Evolutionary conservation across 2,329 filamentous ascomycete species (phyloP).

Genomic region (Apiospora sp.): DNA sequence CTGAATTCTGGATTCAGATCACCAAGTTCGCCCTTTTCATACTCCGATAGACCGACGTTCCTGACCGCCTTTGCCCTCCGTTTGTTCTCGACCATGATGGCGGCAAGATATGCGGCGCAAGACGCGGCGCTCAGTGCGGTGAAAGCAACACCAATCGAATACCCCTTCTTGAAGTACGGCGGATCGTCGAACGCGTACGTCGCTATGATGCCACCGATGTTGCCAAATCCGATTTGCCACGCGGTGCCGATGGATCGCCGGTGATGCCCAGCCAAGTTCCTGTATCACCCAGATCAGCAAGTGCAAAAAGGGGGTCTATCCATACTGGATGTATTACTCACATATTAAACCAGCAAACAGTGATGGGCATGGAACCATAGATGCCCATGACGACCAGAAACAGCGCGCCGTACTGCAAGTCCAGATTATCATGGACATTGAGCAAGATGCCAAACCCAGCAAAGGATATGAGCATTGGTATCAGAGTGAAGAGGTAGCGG

Average conservation of each 20-base stretch:
- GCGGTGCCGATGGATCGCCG: conserved; percentile 73
- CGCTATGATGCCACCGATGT: conserved; percentile 80
- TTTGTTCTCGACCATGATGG: conserved; percentile 67
- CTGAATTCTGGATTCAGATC: conserved; percentile 64
- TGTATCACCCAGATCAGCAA: neutral
- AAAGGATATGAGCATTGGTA: conserved; percentile 74
- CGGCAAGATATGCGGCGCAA: conserved; percentile 66
- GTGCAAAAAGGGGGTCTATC: neutral
- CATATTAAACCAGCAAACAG: conserved; percentile 85
- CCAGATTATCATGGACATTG: conserved; percentile 70
- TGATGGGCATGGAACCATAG: conserved; percentile 89
- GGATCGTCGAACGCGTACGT: conserved; percentile 78
- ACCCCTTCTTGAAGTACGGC: conserved; percentile 75
- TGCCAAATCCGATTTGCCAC: conserved; percentile 82
- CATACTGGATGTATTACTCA: conserved; percentile 59
- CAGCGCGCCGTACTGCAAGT: conserved; percentile 78
- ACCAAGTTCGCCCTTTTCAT: conserved; percentile 66
- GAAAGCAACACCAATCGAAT: conserved; percentile 80
- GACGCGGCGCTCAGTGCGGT: conserved; percentile 70
- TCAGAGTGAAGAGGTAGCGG: conserved; percentile 76
- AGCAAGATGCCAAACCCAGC: conserved; percentile 80
- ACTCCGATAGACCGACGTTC: conserved; percentile 63
- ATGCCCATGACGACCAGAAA: conserved; percentile 83
- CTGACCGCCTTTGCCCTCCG: conserved; percentile 55
- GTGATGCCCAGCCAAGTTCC: conserved; percentile 64